Conservation (phyloP, 495 filamentous ascomycete species). For the Emericellopsis terricola region DNA sequence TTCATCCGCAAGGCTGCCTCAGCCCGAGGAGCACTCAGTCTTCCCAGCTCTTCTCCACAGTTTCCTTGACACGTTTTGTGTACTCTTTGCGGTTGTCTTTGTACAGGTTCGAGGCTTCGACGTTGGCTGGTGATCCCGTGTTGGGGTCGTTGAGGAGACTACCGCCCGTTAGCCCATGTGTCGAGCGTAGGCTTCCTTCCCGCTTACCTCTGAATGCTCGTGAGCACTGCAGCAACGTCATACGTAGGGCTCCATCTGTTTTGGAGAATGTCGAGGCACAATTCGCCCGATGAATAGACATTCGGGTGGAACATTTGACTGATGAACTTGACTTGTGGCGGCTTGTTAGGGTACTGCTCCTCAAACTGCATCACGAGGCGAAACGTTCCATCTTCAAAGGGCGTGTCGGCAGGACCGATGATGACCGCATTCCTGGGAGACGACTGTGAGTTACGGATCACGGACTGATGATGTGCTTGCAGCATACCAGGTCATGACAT, state of each 20-base stretch:
- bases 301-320: constrained; percentile 99
- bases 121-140: constrained; percentile 91
- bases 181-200: no score
- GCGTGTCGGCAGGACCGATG: constrained; percentile 91
- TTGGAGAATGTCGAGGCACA: constrained; percentile 93
- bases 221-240: constrained; percentile 91
- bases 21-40: no score
- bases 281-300: constrained; percentile 90
- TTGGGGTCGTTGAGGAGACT: constrained; percentile 98
- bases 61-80: constrained; percentile 83
- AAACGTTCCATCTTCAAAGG: constrained; percentile 97
- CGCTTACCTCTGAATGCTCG: constrained; percentile 85
- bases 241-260: constrained; percentile 99
- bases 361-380: constrained; percentile 97
- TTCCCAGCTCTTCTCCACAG: constrained; percentile 98
- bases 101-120: constrained; percentile 95
- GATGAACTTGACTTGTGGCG: constrained; percentile 94
- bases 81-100: constrained; percentile 97
- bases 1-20: no score
- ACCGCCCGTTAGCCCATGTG: constrained; percentile 2
- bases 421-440: constrained; percentile 85
- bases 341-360: constrained; percentile 96
- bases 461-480: neutral
- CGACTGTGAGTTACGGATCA: neutral
- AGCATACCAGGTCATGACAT: constrained; percentile 95